Evolutionary conservation across 139 green algal species (phyloP), one percentile per base, ranked within the genome.

Genomic region (Asterochloris sp.): DNA sequence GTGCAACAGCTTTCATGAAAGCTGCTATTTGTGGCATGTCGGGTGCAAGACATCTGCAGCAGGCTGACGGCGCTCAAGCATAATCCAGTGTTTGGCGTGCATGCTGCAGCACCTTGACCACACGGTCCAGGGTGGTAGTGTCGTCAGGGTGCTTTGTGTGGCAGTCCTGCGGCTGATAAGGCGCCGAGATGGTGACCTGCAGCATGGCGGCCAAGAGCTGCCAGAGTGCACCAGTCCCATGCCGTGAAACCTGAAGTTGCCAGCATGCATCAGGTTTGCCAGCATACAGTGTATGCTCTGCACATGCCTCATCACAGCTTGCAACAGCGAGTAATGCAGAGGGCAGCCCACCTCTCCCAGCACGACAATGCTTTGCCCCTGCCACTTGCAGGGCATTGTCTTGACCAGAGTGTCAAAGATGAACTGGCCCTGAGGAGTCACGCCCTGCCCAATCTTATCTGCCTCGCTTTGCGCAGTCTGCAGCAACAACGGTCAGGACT

Each of bases 341-440:
- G 38, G 6, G 38, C 38, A 54, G 73, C 73, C n/a, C 64, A 91
- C 88, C 84, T 91, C 88, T 74, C 90, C 88, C 78, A 91, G 63
- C 19, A 91, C 88, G 26, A 91, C 79, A 60, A 91, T 91, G 62
- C 63, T 83, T 27, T 76, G 88, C 29, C 88, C 83, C 47, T 83
- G 86, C 88, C 88, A 91, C 23, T 83, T 47, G 23, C 86, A 85
- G 13, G 88, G 88, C 81, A 91, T 81, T 28, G 88, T 91, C 86
- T 92, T 92, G 24, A 64, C 82, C 10, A 91, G 54, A 38, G 85
- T 82, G 63, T 92, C 86, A 86, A 91, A 91, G 27, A 91, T 83
- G 61, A 66, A 69, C 69, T 91, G 83, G 14, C 74, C 88, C 69
- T 91, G 88, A 47, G 28, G 62, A 47, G 88, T 85, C 23, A 91